phyloP scores from a whole-genome alignment of 2,329 filamentous ascomycete genomes.

The Trichoderma endophyticum region DNA sequence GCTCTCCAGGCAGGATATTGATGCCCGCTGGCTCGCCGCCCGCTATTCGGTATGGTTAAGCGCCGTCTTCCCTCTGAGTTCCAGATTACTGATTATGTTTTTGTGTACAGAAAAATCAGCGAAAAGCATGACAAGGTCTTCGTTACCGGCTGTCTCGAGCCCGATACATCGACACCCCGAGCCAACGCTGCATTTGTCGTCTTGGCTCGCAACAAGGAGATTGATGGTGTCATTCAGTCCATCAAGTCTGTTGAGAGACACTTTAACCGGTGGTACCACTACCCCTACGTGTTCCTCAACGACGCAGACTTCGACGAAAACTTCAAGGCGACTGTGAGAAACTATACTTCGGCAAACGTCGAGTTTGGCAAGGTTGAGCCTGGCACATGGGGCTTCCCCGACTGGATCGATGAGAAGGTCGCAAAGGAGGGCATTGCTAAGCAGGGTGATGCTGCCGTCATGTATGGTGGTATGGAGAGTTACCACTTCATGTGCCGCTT shows the following conservation, averaged over 20 bases:
- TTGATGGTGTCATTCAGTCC: conserved; percentile 93
- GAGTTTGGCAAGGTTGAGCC: conserved; percentile 93
- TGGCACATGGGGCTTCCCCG: conserved; percentile 93
- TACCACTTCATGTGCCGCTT: conserved; percentile 99
- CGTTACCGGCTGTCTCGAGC: conserved; percentile 80
- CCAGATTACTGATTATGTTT: conserved; percentile 20
- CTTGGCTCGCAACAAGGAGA: conserved; percentile 89
- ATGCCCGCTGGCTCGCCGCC: conserved; percentile 87
- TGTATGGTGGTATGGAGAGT: conserved; percentile 98
- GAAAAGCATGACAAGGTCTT: conserved; percentile 98
- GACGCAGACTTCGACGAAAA: conserved; percentile 94
- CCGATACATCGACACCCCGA: conserved; percentile 72
- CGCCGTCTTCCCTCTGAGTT: not conserved
- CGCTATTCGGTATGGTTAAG: conserved; percentile 69
- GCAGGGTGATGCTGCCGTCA: conserved; percentile 94
- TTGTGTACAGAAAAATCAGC: conserved; percentile 74
- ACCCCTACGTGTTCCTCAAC: conserved; percentile 97
- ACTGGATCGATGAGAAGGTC: conserved; percentile 92
- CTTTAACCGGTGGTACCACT: conserved; percentile 98
- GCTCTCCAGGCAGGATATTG: conserved; percentile 74
- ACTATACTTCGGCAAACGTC: conserved; percentile 82
- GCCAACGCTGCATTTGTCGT: conserved; percentile 97
- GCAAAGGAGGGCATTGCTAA: conserved; percentile 95
- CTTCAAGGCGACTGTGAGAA: conserved; percentile 83
- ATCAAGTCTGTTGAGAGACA: conserved; percentile 97